Evolutionary conservation across 768 basidiomycete species (phyloP), one percentile per base, ranked within the genome.

Genomic region (Auricularia auricula-judae): DNA sequence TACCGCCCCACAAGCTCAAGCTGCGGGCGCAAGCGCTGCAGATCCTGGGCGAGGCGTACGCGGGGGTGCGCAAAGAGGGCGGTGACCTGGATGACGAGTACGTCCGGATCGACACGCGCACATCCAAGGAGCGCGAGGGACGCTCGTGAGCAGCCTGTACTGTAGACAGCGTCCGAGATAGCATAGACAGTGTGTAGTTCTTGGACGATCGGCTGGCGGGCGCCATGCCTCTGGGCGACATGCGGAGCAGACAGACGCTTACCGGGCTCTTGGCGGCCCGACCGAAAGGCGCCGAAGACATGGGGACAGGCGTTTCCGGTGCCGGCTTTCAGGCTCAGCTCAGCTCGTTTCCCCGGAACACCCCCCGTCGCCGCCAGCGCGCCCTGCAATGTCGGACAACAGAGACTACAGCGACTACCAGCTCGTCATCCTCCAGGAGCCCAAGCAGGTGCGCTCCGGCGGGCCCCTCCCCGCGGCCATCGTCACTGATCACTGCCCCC

Each of bases 351-450:
- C 39, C 39, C 39, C 39, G 39, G 39, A 14, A 42, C 39, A 7
- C 39, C 39, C 12, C 39, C 12, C 39, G 39, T 42, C 3, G 47
- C 47, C 47, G 18, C 47, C 21, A 5, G 39, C 8, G 7, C 10
- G 11, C 47, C 18, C 47, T 29, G 34, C 56, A 5, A 59, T 14
- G 34, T n/a, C 23, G 56, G 56, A 59, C 18, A 29, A 54, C 16
- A 21, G 56, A 21, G 34, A 59, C 56, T 64, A 71, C 76, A 93
- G 93, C 73, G 84, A 89, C 65, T 95, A 95, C 73, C 86, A 93
- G 65, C 84, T 96, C 69, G 84, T 81, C 39, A 87, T 96, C 64
- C 81, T 93, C 61, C 93, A 96, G 73, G 89, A 96, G 75, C 93
- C 93, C 2, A 92, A 93, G 75, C 92, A 94, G 75, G 74, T 51